Evolutionary conservation across 257 asterid genomes (phyloP), one percentile per base, ranked within the genome.

Genomic region (Ajuga chamaepitys): DNA sequence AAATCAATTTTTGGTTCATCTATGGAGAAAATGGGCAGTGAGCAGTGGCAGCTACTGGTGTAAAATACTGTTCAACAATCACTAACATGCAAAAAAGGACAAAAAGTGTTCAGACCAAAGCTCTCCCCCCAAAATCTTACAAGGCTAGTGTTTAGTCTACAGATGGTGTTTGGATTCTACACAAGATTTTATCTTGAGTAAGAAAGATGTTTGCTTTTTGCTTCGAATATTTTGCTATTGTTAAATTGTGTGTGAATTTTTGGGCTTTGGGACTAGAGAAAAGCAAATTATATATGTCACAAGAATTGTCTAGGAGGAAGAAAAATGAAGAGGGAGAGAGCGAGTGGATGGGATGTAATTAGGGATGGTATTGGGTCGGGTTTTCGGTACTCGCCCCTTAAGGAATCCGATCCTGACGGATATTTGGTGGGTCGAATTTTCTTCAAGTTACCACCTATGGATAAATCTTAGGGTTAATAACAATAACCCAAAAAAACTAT

Each of bases 71-170:
- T 66, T 72, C 45, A 78, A 64, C 79, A 80, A 67, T 74, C 76
- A 83, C 78, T 62, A 75, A 75, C 76, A 71, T 77, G 83, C 82
- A 80, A 44, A 55, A 60, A 9, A 71, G 62, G 82, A 81, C 81
- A 77, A 75, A 66, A 70, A 47, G 52, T 58, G 73, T 50, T 60
- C 71, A 67, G 64, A 59, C 38, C 38, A 66, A 38, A 69, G 74
- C 78, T 68, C 82, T 75, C 48, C 53, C 55, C 70, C 61, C 74
- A 66, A 74, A 58, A 68, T 44, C 59, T 58, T 62, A 63, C 71
- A 66, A 65, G 62, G 62, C 63, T 50, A 65, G 62, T 75, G 68
- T 54, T 45, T 32, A 46, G 80, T 65, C 72, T 62, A 28, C 25
- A 35, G 67, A 26, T 46, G 68, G 65, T 9, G 57, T 63, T 62